These are phyloP conservation scores for Ceratobasidium sp. DNA, from an alignment of 1,284 basidiomycete genomes.

Conservation along the genomic window DNA sequence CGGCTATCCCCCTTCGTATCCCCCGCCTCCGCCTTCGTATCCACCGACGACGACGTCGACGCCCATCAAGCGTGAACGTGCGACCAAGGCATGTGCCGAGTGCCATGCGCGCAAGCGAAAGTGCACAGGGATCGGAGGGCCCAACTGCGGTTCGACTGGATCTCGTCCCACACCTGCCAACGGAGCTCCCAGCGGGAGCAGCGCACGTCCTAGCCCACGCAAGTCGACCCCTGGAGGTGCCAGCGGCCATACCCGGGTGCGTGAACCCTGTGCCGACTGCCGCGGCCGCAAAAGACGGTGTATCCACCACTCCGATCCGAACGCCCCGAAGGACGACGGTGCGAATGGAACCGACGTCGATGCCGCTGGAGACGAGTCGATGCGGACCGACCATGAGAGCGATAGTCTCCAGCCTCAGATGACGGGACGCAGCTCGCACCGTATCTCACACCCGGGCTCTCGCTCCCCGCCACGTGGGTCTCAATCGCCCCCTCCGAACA, in stretches of 20 bases:
- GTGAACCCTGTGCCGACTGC: constrained; percentile 36
- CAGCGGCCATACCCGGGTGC: constrained; percentile 24
- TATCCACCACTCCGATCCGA: constrained; percentile 10
- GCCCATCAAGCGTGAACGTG: constrained; percentile 33
- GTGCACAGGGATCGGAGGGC: constrained; percentile 30
- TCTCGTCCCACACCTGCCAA: constrained; percentile 16
- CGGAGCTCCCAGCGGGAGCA: neutral
- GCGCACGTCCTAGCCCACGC: constrained; percentile 18
- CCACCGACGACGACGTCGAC: neutral
- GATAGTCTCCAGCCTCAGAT: constrained; percentile 1
- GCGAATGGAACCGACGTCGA: constrained; percentile 22
- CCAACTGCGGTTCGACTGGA: constrained; percentile 20
- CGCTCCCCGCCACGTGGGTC: neutral
- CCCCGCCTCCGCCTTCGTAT: neutral
- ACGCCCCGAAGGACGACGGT: constrained; percentile 14
- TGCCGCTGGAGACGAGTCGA: constrained; percentile 18
- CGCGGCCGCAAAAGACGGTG: constrained; percentile 40
- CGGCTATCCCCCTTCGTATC: constrained; percentile 20
- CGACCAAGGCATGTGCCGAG: constrained; percentile 40
- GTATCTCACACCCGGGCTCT: too few species aligned
- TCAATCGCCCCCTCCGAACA: neutral
- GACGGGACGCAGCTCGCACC: neutral
- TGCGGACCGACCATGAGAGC: constrained; percentile 26
- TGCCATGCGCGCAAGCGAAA: constrained; percentile 44
- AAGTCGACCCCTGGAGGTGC: constrained; percentile 21